phyloP scores from a whole-genome alignment of 352 stramenopile genomes.

The Phytophthora colocasiae region DNA sequence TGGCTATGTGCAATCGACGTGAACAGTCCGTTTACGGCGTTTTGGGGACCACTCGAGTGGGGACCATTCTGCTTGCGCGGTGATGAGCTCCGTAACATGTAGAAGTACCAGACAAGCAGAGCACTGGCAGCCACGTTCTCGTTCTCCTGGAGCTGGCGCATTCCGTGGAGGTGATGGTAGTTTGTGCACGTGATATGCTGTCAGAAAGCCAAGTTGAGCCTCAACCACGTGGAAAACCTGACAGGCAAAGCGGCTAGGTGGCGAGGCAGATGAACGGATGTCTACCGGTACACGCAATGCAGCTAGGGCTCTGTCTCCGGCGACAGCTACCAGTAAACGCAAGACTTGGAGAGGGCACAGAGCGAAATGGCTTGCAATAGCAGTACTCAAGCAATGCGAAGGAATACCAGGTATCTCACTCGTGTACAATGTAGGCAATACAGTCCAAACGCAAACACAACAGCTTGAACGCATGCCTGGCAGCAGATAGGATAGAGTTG shows the following conservation, averaged over 20 bases:
- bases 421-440: too few relatives aligned
- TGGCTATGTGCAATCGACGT: slow-evolving; percentile 9
- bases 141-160: slow-evolving; percentile 11
- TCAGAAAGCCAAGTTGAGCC: neutral
- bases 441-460: neutral
- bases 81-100: neutral
- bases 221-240: slow-evolving; percentile 1
- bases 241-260: slow-evolving; percentile 2
- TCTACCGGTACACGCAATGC: too few relatives aligned
- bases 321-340: neutral
- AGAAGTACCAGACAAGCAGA: slow-evolving; percentile 3
- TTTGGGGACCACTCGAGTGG: slow-evolving; percentile 3
- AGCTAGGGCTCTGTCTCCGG: slow-evolving; percentile 5
- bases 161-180: neutral
- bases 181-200: neutral
- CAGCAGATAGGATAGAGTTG: neutral
- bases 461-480: neutral
- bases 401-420: too few relatives aligned
- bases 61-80: neutral
- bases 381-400: neutral
- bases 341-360: neutral
- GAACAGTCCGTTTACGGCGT: slow-evolving; percentile 1
- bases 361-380: neutral
- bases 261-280: slow-evolving; percentile 2
- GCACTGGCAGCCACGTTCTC: slow-evolving; percentile 6